These are phyloP conservation scores for Staphylotrichum longicolle DNA, from an alignment of 495 filamentous ascomycete genomes.

Conservation along the genomic window DNA sequence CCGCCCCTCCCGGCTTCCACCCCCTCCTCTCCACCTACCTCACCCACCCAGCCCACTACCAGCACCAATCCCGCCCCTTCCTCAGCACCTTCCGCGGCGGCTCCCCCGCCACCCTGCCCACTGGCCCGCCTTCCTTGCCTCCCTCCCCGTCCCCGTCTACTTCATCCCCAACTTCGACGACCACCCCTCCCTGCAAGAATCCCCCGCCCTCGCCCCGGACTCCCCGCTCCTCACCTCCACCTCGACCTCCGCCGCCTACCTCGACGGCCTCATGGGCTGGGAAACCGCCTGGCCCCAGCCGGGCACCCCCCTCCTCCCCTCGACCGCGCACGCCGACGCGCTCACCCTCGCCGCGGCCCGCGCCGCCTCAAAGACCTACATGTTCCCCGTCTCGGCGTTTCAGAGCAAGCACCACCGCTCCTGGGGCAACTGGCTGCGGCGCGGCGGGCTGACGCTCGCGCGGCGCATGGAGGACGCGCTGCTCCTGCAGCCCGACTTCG, in stretches of 20 bases:
- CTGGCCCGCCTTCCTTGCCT: constrained; percentile 40
- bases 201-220: constrained; percentile 1
- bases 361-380: constrained; percentile 36
- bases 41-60: constrained; percentile 41
- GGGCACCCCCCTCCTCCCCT: not conserved
- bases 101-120: constrained; percentile 31
- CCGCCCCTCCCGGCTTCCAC: constrained; percentile 1
- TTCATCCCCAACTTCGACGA: constrained; percentile 42
- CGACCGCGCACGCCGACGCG: not conserved
- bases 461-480: constrained; percentile 63
- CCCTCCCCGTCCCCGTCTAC: constrained; percentile 57
- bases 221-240: not conserved
- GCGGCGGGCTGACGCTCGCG: constrained; percentile 63
- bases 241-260: constrained; percentile 10
- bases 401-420: constrained; percentile 58
- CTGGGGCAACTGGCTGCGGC: constrained; percentile 67
- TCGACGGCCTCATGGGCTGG: constrained; percentile 13
- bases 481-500: constrained; percentile 57
- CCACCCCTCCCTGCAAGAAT: not conserved
- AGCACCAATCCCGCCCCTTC: constrained; percentile 48
- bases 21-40: constrained; percentile 33
- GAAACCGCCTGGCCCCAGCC: constrained; percentile 14
- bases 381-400: constrained; percentile 69
- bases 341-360: not conserved
- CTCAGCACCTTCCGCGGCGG: constrained; percentile 27